Base-by-base conservation (phyloP, 2,329 filamentous ascomycete species). In the Pyricularia sp. region DNA sequence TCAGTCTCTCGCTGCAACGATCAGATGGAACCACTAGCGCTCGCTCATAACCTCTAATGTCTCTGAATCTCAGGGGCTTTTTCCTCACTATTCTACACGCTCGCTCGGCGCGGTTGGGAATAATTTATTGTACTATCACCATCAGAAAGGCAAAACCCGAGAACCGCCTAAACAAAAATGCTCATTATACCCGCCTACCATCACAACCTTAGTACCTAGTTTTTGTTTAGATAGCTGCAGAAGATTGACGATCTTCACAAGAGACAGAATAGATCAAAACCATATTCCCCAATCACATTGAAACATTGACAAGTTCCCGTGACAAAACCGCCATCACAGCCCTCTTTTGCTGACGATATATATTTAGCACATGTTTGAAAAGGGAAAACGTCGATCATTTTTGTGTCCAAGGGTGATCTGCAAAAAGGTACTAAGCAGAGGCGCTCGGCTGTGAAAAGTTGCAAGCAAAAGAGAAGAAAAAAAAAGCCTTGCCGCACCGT, bases 111-210 rank as follows among this genome's bases (percentile, higher is more conserved):
- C 36, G 66, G 66, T 31, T 58, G 36, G 66, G 66, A 55, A 67
- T 67, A 67, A 67, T 59, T 26, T n/a, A n/a, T 11, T 67, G 66
- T 67, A 67, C 66, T 61, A 67, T 65, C 64, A 65, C 64, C 30
- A 31, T n/a, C 28, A 31, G 28, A n/a, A 17, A 65, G 42, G 42
- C 42, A 20, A 50, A 50, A 12, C 12, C 42, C 17, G 28, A 50
- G 12, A 50, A 50, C 42, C 42, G 42, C 14, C 14, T 5, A 50
- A 50, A 50, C 6, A 50, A 50, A 50, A 50, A 50, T 7, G 33
- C 42, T 50, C 64, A 65, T 65, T 65, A 65, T 65, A 65, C 64
- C 64, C 64, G 64, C 64, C 64, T 36, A 14, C 64, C 42, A 50
- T 4, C 11, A 64, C 64, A 30, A 65, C 28, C 26, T 65, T 65